These are phyloP conservation scores for Rhizopogon vulgaris DNA, from an alignment of 768 basidiomycete genomes.

Conservation along the genomic window DNA sequence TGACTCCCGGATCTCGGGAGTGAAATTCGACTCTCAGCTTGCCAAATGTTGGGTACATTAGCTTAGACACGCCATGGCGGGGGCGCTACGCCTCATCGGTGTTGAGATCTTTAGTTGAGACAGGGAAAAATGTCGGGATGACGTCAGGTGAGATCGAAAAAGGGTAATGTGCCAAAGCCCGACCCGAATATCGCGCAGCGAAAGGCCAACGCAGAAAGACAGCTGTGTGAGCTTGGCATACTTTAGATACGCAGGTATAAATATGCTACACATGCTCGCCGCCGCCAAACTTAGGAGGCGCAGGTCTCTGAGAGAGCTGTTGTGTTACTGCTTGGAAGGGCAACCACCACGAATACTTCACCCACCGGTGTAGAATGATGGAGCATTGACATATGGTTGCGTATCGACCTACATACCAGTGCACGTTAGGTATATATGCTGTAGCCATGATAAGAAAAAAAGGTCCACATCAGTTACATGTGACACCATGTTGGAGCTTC, in stretches of 20 bases:
- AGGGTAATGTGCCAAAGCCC: not conserved
- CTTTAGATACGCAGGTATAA: no score
- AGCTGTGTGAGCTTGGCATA: not conserved
- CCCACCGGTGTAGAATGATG: not conserved
- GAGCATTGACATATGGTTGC: no score
- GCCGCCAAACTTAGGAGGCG: not conserved
- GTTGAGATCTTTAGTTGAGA: not conserved
- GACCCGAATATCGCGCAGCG: not conserved
- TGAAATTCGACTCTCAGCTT: not conserved
- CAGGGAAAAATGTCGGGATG: not conserved
- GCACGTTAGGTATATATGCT: not conserved
- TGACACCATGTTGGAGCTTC: no score
- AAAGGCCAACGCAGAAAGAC: not conserved
- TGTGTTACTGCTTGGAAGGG: not conserved
- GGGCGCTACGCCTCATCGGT: not conserved
- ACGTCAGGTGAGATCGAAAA: not conserved
- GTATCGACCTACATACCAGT: not conserved
- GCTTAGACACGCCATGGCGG: not conserved
- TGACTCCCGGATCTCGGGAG: not conserved
- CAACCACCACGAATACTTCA: not conserved
- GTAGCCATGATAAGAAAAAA: not conserved
- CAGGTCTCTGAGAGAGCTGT: not conserved
- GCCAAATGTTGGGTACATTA: not conserved
- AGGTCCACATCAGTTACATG: no score
- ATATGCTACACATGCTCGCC: not conserved